A percentile compares a stretch with the other conserved stretches of the same genome.
Conservation (phyloP, 2,329 filamentous ascomycete genomes). For the Neopestalotiopsis clavispora region DNA sequence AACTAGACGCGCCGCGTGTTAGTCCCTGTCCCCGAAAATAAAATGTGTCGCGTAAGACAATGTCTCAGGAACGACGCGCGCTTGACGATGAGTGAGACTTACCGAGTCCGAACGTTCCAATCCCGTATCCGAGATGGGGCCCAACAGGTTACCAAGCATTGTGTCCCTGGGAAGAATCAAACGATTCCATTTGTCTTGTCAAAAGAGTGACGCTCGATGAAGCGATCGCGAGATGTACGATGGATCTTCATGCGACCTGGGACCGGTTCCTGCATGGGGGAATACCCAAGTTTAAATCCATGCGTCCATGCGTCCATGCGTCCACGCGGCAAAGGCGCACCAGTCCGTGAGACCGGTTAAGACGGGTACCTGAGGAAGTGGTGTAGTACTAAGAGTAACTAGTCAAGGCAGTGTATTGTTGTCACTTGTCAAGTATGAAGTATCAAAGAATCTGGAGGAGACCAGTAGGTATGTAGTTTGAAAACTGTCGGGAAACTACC, state of each 20-base stretch:
- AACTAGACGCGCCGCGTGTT: constrained; percentile 25
- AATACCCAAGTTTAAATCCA: constrained; percentile 1
- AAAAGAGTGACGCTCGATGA: background rate
- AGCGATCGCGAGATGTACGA: background rate
- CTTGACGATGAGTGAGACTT: background rate
- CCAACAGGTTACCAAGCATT: background rate
- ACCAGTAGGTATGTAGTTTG: too few species aligned
- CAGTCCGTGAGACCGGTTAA: background rate
- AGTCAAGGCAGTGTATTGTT: background rate
- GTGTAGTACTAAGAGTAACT: background rate
- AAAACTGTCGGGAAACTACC: too few species aligned
- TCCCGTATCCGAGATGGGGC: background rate
- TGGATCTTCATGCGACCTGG: background rate
- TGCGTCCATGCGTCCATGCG: background rate
- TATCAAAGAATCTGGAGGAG: too few species aligned
- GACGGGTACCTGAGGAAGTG: background rate
- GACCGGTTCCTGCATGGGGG: background rate
- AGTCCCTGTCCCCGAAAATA: background rate
- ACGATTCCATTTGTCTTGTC: background rate
- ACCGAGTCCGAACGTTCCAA: background rate
- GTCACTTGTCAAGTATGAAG: too few species aligned
- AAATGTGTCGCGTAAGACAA: background rate
- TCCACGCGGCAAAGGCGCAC: background rate
- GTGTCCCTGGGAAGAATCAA: background rate
- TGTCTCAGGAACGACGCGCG: background rate